Conservation (phyloP, 805 yeast species). For the Hanseniaspora lindneri region DNA sequence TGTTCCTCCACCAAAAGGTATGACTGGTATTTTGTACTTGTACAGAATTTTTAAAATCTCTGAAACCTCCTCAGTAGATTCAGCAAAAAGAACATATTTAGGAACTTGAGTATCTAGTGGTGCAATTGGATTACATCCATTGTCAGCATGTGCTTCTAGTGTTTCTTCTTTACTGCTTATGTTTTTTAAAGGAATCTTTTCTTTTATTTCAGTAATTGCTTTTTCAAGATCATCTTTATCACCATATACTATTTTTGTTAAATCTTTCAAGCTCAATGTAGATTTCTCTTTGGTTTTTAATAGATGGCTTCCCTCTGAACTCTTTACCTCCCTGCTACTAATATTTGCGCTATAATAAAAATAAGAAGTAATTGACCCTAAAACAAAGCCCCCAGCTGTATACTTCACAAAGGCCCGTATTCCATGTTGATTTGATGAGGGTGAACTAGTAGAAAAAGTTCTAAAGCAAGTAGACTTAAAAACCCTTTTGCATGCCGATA, state of each 20-base stretch:
- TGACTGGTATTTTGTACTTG: slow-evolving; percentile 53
- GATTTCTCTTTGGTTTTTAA: slow-evolving; percentile 27
- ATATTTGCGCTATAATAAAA: neutral
- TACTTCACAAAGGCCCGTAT: neutral
- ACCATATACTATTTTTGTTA: slow-evolving; percentile 48
- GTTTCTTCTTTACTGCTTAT: neutral
- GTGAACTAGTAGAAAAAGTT: no score
- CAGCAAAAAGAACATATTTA: slow-evolving; percentile 48
- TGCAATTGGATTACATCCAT: slow-evolving; percentile 59
- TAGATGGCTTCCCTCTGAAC: no score
- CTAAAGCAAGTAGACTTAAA: no score
- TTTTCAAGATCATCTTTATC: slow-evolving; percentile 31
- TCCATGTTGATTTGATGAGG: no score
- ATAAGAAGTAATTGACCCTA: slow-evolving; percentile 1
- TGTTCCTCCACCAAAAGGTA: slow-evolving; percentile 72
- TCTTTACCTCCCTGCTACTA: no score
- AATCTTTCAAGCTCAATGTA: slow-evolving; percentile 37
- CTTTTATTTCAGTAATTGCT: slow-evolving; percentile 42
- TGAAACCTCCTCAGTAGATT: slow-evolving; percentile 56
- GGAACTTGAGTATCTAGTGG: slow-evolving; percentile 55
- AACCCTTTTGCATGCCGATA: no score
- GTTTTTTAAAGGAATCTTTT: slow-evolving; percentile 35
- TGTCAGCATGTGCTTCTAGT: slow-evolving; percentile 42
- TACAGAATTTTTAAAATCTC: slow-evolving; percentile 49
- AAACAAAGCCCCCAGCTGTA: slow-evolving; percentile 4